Base-by-base conservation (phyloP, 2,329 filamentous ascomycete species). In the Lachnellula hyalina region DNA sequence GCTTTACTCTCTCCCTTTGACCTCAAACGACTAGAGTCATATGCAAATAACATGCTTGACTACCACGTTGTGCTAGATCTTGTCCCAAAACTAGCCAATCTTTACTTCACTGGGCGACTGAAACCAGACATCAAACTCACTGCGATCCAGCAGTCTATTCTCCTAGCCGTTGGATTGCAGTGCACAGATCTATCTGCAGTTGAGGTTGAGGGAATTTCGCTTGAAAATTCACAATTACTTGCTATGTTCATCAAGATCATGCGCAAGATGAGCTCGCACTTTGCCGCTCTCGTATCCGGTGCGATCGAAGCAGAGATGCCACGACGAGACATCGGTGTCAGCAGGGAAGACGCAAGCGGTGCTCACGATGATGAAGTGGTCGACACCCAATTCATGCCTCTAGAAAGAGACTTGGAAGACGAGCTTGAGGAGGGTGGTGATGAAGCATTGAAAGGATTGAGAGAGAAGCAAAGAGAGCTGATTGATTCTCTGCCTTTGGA, bases 201-300 rank as follows among this genome's bases (percentile, higher is more conserved):
- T 8, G 87, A 92, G 58, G 84, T 86, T 59, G 94, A 99, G 67
- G 21, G 4, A 21, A 73, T 96, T 3, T 80, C 79, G 7, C 74
- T 96, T 5, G 83, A 83, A 0, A 80, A 83, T 2, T 86, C 85
- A 45, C 94, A 97, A 74, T 76, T 96, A 3, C 78, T 99, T 59
- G 92, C 93, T 57, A 96, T 97, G 87, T 97, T 99, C 72, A 90
- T 96, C 71, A 99, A 99, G 77, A 87, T 96, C 57, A 80, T 96
- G 56, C 84, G 91, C 61, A 97, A 97, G 75, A 81, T 96, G 40
- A 88, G 88, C 2, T 78, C 81, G 2, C 83, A 92, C 68, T 94
- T 99, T 73, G 82, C 85, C 34, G 75, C 79, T 3, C 73, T 97
- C 0, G 79, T 96, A 2, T 83, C 90, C 42, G 84, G 83, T 3